Conservation (phyloP, 306 rosid genomes). For the Crotalaria pallida region DNA sequence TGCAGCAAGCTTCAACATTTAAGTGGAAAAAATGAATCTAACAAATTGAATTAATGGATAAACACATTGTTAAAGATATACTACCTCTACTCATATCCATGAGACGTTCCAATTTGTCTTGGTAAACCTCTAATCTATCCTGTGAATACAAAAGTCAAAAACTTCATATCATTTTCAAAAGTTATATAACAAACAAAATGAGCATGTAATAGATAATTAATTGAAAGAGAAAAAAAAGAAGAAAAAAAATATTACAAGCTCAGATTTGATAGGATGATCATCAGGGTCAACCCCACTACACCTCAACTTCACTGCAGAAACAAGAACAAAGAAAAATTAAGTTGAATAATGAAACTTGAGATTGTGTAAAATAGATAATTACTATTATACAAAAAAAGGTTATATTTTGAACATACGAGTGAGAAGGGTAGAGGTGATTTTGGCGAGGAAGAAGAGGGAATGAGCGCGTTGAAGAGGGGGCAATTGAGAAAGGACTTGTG, state of each 20-base stretch:
- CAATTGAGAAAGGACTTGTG: constrained; percentile 55
- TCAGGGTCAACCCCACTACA: constrained; percentile 71
- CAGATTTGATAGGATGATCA: constrained; percentile 71
- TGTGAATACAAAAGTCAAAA: constrained; percentile 19
- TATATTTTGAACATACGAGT: constrained; percentile 31
- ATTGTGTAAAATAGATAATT: neutral
- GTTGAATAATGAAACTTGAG: constrained; percentile 9
- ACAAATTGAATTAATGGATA: neutral
- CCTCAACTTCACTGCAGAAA: constrained; percentile 67
- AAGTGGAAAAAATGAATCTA: neutral
- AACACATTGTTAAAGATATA: neutral
- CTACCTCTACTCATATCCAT: constrained; percentile 68
- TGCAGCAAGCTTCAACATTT: neutral
- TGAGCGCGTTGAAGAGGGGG: constrained; percentile 86
- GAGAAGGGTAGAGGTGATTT: constrained; percentile 60
- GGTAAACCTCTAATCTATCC: constrained; percentile 72
- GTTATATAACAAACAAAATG: neutral
- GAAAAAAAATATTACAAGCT: constrained; percentile 57
- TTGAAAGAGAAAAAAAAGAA: no score
- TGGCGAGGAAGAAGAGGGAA: constrained; percentile 58
- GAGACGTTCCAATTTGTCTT: constrained; percentile 58
- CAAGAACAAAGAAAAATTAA: neutral
- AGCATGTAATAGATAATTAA: neutral
- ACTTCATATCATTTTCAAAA: constrained; percentile 1
- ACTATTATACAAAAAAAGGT: neutral